Conservation (phyloP, 352 stramenopile species). For the Pythium coloratum region DNA sequence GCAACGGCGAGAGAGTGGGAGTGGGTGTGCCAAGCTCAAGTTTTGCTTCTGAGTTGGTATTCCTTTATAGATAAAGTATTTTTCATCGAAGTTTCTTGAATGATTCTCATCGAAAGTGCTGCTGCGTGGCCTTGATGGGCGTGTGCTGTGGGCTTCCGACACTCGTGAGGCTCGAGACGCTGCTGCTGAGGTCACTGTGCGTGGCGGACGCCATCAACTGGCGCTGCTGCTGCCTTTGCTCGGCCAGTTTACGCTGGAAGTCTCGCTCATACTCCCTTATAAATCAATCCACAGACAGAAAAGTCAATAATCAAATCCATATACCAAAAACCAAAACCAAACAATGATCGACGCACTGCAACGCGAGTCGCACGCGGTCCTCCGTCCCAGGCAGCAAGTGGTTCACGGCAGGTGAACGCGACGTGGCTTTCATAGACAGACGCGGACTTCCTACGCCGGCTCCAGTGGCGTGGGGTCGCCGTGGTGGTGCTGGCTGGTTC, state of each 20-base stretch:
- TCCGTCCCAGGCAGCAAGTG: slow-evolving; percentile 60
- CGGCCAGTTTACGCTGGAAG: slow-evolving; percentile 15
- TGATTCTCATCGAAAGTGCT: slow-evolving; percentile 2
- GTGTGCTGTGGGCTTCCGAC: not conserved
- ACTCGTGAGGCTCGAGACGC: slow-evolving; percentile 6
- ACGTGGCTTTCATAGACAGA: slow-evolving; percentile 57
- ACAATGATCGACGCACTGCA: slow-evolving; percentile 36
- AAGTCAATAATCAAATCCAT: not conserved
- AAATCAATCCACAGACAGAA: not conserved
- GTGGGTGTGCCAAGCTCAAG: not conserved
- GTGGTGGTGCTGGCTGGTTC: slow-evolving; percentile 1
- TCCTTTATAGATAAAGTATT: not conserved
- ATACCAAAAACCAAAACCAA: not conserved
- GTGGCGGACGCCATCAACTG: not conserved
- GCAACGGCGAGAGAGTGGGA: not conserved
- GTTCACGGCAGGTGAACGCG: slow-evolving; percentile 63
- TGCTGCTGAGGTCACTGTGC: slow-evolving; percentile 19
- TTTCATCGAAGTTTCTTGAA: not conserved
- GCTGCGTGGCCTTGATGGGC: slow-evolving; percentile 1
- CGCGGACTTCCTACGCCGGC: slow-evolving; percentile 32
- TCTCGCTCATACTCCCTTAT: slow-evolving; percentile 27
- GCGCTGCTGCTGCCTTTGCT: slow-evolving; percentile 2
- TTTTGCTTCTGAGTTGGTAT: not conserved
- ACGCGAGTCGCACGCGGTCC: slow-evolving; percentile 53
- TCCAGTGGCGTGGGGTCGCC: slow-evolving; percentile 12